Conservation (phyloP, 2,329 filamentous ascomycete species). For the Arthroderma sp. region DNA sequence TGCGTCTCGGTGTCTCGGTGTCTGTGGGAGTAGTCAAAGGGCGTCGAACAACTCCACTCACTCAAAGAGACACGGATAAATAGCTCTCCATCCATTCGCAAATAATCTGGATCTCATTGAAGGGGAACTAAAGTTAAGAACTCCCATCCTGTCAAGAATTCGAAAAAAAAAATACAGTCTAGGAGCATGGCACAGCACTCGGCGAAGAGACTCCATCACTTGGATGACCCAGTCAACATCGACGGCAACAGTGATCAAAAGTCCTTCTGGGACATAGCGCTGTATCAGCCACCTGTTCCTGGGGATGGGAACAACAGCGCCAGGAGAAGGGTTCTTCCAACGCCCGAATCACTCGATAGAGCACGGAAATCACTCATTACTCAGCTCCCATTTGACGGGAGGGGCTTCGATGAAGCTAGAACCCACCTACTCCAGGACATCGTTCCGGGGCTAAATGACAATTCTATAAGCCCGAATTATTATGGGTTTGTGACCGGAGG, state of each 20-base stretch:
- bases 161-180: too few relatives aligned
- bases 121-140: too few relatives aligned
- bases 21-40: too few relatives aligned
- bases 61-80: too few relatives aligned
- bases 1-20: too few relatives aligned
- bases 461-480: conserved; percentile 55
- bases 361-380: conserved; percentile 23
- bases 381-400: conserved; percentile 18
- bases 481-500: conserved; percentile 86
- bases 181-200: too few relatives aligned
- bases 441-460: conserved; percentile 49
- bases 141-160: too few relatives aligned
- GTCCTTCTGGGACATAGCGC: not conserved
- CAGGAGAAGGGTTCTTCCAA: conserved; percentile 21
- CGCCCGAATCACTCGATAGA: conserved; percentile 16
- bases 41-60: too few relatives aligned
- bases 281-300: conserved; percentile 16
- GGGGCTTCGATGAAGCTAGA: conserved; percentile 20
- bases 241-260: not conserved
- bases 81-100: too few relatives aligned
- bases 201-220: too few relatives aligned
- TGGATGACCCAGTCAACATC: conserved; percentile 1
- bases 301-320: not conserved
- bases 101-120: too few relatives aligned
- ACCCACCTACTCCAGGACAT: conserved; percentile 30